These are phyloP conservation scores for Przewalskia tangutica DNA, from an alignment of 257 asterid species.

Conservation along the genomic window DNA sequence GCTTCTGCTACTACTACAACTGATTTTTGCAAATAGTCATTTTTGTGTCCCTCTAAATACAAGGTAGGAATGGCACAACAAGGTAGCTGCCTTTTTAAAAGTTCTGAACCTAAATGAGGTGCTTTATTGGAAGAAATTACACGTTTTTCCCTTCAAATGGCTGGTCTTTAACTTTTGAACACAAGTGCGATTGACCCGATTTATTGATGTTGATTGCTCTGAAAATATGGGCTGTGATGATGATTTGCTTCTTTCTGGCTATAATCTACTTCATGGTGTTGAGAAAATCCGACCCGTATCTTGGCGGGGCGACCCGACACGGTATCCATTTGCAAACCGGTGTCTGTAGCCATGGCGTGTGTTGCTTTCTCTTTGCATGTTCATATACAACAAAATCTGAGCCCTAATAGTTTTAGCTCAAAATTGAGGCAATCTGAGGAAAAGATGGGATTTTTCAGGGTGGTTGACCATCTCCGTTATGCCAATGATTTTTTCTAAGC, in stretches of 20 bases:
- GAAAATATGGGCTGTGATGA: constrained; percentile 15
- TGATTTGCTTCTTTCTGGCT: constrained; percentile 2
- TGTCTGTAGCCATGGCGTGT: constrained; percentile 21
- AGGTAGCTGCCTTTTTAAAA: background rate
- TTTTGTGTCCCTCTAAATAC: background rate
- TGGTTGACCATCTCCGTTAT: background rate
- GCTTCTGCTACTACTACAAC: background rate
- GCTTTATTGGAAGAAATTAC: background rate
- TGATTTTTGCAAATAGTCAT: background rate
- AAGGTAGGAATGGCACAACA: background rate
- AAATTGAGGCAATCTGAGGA: background rate
- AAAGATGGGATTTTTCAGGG: background rate
- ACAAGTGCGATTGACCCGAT: too few species aligned
- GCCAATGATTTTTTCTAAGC: background rate
- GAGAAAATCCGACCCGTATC: constrained; percentile 12
- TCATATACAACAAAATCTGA: constrained; percentile 6
- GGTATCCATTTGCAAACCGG: background rate
- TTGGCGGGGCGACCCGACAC: constrained; percentile 14
- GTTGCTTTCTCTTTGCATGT: background rate
- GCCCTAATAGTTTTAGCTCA: background rate
- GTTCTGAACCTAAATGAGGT: background rate
- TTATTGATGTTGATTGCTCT: background rate
- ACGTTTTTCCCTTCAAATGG: too few species aligned
- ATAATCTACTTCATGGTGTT: background rate
- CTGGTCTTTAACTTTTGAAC: too few species aligned